These are phyloP conservation scores for Chloris gayana DNA, from an alignment of 176 grass and related monocot species.

Conservation along the genomic window DNA sequence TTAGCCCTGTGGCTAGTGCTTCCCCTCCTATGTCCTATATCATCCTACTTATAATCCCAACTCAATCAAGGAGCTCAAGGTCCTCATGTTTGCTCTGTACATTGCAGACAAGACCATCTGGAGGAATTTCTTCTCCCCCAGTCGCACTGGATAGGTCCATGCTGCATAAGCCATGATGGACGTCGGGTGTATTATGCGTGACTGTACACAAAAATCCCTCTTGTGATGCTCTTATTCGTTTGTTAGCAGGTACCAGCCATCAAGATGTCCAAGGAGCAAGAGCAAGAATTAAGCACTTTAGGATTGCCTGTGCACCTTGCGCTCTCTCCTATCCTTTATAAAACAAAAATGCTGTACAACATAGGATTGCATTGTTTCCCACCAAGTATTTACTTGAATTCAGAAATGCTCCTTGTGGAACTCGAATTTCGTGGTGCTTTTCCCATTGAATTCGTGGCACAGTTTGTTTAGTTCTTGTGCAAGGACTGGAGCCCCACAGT, in stretches of 20 bases:
- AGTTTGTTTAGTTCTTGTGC: slow-evolving; percentile 91
- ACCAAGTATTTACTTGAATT: slow-evolving; percentile 58
- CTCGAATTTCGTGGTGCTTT: slow-evolving; percentile 79
- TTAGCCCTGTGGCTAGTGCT: slow-evolving; percentile 30
- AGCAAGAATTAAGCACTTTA: slow-evolving; percentile 6
- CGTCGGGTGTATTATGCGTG: slow-evolving; percentile 9
- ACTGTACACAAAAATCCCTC: slow-evolving; percentile 28
- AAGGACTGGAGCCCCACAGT: slow-evolving; percentile 89
- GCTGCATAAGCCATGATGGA: slow-evolving; percentile 4
- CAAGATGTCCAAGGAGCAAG: slow-evolving; percentile 3
- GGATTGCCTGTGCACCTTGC: slow-evolving; percentile 16
- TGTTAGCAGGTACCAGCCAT: slow-evolving; percentile 5
- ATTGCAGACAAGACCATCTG: slow-evolving; percentile 16
- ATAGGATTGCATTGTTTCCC: not conserved
- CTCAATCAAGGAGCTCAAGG: slow-evolving; percentile 27
- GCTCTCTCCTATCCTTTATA: slow-evolving; percentile 21
- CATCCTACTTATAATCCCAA: slow-evolving; percentile 36
- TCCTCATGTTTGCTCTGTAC: slow-evolving; percentile 38
- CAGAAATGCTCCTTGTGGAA: slow-evolving; percentile 99
- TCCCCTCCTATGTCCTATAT: slow-evolving; percentile 49
- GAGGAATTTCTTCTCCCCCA: slow-evolving; percentile 18
- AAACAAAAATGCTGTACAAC: slow-evolving; percentile 59
- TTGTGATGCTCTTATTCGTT: slow-evolving; percentile 21
- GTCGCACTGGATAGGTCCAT: not conserved
- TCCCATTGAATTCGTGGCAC: slow-evolving; percentile 91